These are phyloP conservation scores for Cetradonia linearis DNA, from an alignment of 495 filamentous ascomycete species.

Conservation along the genomic window DNA sequence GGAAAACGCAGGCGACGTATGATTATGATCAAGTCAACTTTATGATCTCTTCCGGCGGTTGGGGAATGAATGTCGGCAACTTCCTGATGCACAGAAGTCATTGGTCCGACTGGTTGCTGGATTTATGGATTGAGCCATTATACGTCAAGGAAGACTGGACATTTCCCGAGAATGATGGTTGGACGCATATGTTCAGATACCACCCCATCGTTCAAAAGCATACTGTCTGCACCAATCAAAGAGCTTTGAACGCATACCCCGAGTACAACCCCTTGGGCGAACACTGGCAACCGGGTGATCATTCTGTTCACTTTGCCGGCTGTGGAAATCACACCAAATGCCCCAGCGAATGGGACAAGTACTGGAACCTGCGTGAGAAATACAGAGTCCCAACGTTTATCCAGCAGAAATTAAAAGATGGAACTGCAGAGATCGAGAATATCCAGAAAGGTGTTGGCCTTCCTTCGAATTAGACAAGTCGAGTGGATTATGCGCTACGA, in stretches of 20 bases:
- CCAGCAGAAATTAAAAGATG: not conserved
- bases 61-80: constrained; percentile 5
- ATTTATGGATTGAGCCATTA: not conserved
- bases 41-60: not conserved
- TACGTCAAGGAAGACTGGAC: not conserved
- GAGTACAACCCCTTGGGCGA: not conserved
- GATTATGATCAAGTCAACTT: not conserved
- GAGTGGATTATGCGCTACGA: not conserved
- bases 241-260: not conserved
- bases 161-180: not conserved
- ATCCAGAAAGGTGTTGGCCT: constrained; percentile 1
- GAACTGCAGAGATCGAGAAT: constrained; percentile 4
- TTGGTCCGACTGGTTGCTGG: constrained; percentile 3
- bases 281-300: not conserved
- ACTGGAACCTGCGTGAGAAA: constrained; percentile 4
- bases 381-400: not conserved
- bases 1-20: not conserved
- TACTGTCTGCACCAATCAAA: not conserved
- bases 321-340: not conserved
- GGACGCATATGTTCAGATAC: not conserved
- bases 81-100: constrained; percentile 2
- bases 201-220: not conserved
- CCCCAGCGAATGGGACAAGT: not conserved
- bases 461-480: not conserved
- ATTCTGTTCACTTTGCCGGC: not conserved